A percentile compares a stretch with the other conserved stretches of the same genome.
Conservation (phyloP, 1,139 yeast species). For the Saccharomyces hybrid region DNA sequence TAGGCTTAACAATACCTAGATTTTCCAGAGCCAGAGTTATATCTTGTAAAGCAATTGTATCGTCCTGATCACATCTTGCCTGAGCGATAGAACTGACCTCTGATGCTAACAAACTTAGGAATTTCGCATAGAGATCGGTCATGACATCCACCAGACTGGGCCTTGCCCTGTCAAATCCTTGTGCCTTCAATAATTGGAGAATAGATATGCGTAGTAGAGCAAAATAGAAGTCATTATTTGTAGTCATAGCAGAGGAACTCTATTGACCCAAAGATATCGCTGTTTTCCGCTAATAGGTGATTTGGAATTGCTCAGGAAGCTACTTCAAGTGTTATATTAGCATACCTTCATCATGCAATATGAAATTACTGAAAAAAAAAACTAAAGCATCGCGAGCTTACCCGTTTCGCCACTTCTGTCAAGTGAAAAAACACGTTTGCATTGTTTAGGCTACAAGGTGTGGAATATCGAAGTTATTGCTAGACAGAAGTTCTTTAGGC, state of each 20-base stretch:
- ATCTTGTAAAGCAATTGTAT: slow-evolving; percentile 46
- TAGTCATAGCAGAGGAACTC: slow-evolving; percentile 13
- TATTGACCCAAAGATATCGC: neutral
- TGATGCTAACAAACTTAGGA: slow-evolving; percentile 41
- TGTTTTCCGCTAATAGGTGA: neutral
- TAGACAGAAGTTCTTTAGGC: neutral
- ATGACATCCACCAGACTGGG: slow-evolving; percentile 55
- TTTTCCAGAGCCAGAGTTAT: slow-evolving; percentile 53
- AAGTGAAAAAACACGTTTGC: neutral
- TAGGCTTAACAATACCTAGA: slow-evolving; percentile 47
- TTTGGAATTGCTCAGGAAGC: neutral
- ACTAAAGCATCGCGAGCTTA: neutral
- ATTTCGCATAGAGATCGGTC: slow-evolving; percentile 56
- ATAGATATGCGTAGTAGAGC: slow-evolving; percentile 56
- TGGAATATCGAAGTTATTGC: neutral
- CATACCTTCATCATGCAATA: neutral
- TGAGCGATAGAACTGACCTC: slow-evolving; percentile 35
- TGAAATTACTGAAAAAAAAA: neutral
- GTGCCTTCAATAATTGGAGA: slow-evolving; percentile 58
- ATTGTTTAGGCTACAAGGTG: neutral
- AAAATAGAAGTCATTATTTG: slow-evolving; percentile 43
- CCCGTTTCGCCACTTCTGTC: neutral
- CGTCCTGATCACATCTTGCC: slow-evolving; percentile 36
- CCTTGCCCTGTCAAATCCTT: slow-evolving; percentile 66
- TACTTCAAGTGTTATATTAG: neutral